Conservation (phyloP, 78 protist genomes). For the Pigoraptor vietnamica region DNA sequence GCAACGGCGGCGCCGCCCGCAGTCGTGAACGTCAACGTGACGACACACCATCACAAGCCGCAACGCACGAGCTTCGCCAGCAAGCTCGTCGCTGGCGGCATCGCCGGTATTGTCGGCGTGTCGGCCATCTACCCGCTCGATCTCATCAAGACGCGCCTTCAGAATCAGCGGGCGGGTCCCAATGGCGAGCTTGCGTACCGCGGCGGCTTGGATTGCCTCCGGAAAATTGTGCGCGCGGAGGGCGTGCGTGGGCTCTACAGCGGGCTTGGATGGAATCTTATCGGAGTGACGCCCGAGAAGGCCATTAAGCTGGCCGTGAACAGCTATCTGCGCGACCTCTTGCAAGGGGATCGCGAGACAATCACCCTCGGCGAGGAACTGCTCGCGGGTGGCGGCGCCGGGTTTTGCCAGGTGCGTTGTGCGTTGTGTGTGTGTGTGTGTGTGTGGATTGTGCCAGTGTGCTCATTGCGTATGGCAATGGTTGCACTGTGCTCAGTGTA, state of each 20-base stretch:
- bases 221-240: not conserved
- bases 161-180: not conserved
- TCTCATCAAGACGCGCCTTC: slow-evolving; percentile 15
- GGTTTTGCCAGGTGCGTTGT: slow-evolving; percentile 18
- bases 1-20: too few relatives aligned
- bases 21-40: too few relatives aligned
- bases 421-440: too few relatives aligned
- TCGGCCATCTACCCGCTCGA: slow-evolving; percentile 26
- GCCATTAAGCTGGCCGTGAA: not conserved
- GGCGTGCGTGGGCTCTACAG: slow-evolving; percentile 24
- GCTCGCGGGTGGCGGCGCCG: not conserved
- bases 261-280: not conserved
- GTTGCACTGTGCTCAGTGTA: too few relatives aligned
- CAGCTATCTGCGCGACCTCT: not conserved
- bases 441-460: too few relatives aligned
- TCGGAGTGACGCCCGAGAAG: not conserved
- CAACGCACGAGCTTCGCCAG: too few relatives aligned
- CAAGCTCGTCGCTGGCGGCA: slow-evolving; percentile 4
- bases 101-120: slow-evolving; percentile 16
- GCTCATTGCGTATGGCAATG: too few relatives aligned
- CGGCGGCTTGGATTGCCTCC: slow-evolving; percentile 4
- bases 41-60: too few relatives aligned
- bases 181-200: not conserved
- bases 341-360: not conserved
- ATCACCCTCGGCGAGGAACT: not conserved